A percentile compares a stretch with the other conserved stretches of the same genome.
phyloP scores from a whole-genome alignment of 805 yeast genomes.

The Tetrapisispora namnaoensis region DNA sequence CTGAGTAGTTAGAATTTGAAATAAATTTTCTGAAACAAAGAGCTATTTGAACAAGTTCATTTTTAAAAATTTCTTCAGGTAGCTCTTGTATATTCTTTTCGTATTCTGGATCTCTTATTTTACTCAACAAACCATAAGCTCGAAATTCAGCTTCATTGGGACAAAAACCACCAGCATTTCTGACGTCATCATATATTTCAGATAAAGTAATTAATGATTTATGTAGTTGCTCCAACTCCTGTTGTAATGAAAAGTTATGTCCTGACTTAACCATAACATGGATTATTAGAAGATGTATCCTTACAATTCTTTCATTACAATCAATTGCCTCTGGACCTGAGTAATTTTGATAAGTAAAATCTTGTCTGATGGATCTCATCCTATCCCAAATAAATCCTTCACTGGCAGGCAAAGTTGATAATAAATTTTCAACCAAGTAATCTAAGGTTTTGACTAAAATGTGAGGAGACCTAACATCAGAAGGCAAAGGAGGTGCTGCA shows the following conservation, averaged over 20 bases:
- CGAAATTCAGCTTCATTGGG: conserved; percentile 91
- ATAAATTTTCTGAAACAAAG: conserved; percentile 56
- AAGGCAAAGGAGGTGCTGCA: conserved; percentile 94
- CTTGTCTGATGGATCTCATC: conserved; percentile 92
- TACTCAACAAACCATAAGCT: conserved; percentile 74
- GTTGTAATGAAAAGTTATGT: conserved; percentile 81
- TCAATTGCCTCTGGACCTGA: conserved; percentile 89
- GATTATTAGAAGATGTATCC: conserved; percentile 72
- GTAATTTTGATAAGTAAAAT: conserved; percentile 89
- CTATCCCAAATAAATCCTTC: conserved; percentile 96
- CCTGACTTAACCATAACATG: conserved; percentile 76
- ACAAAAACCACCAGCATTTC: conserved; percentile 55
- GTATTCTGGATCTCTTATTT: conserved; percentile 73
- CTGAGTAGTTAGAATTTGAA: conserved; percentile 50
- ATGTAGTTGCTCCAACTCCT: conserved; percentile 88
- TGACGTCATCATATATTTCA: conserved; percentile 75
- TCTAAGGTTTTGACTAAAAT: conserved; percentile 56
- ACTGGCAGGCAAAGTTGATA: conserved; percentile 65
- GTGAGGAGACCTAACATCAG: conserved; percentile 92
- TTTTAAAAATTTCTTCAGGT: conserved; percentile 46
- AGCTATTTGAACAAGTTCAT: conserved; percentile 59
- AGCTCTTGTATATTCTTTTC: conserved; percentile 65
- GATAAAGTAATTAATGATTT: conserved; percentile 81
- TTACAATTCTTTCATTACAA: conserved; percentile 83
- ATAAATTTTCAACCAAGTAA: conserved; percentile 54